These are phyloP conservation scores for Teunomyces lycoperdinae DNA, from an alignment of 805 yeast species.

Conservation along the genomic window DNA sequence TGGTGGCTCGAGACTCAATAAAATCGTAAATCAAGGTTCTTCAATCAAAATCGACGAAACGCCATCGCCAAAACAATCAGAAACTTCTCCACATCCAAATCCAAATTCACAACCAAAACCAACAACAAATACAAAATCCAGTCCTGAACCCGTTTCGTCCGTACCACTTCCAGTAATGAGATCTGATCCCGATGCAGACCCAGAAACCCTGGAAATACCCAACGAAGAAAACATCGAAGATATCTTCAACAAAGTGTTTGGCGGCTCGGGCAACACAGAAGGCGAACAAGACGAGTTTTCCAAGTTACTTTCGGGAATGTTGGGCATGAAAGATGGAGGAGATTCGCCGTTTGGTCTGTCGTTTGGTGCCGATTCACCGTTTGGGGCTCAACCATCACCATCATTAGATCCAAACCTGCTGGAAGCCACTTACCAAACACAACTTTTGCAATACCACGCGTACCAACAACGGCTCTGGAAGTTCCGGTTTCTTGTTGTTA, in stretches of 20 bases:
- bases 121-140: neutral
- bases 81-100: neutral
- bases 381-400: slow-evolving; percentile 5
- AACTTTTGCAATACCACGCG: slow-evolving; percentile 26
- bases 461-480: slow-evolving; percentile 34
- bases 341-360: neutral
- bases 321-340: neutral
- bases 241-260: slow-evolving; percentile 30
- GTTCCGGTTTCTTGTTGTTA: slow-evolving; percentile 29
- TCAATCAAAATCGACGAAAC: slow-evolving; percentile 29
- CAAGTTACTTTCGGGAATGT: slow-evolving; percentile 1
- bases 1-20: slow-evolving; percentile 57
- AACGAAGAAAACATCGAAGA: slow-evolving; percentile 29
- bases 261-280: neutral
- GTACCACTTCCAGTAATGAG: neutral
- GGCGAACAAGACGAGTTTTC: neutral
- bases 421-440: slow-evolving; percentile 26
- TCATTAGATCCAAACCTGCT: slow-evolving; percentile 8
- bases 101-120: slow-evolving; percentile 1
- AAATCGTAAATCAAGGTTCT: slow-evolving; percentile 36
- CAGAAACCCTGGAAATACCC: slow-evolving; percentile 37
- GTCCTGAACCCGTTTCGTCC: neutral
- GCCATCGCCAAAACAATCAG: too few species aligned
- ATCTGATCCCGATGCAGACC: slow-evolving; percentile 28
- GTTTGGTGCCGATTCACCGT: neutral